phyloP scores from a whole-genome alignment of 2,329 filamentous ascomycete genomes.

The Diaporthe vaccinii region DNA sequence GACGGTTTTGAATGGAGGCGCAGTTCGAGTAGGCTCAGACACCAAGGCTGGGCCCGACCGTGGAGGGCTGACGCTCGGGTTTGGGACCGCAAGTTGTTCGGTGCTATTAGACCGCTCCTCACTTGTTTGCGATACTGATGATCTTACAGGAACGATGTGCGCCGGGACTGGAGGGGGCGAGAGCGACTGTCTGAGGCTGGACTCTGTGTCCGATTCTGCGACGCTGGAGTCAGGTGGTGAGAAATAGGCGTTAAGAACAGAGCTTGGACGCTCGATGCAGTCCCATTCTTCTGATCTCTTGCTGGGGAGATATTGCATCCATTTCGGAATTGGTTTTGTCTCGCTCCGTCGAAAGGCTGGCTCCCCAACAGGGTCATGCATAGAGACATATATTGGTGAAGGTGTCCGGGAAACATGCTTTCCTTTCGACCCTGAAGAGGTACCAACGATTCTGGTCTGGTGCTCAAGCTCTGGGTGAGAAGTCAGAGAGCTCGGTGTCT shows the following conservation, averaged over 20 bases:
- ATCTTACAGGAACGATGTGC: conserved; percentile 2
- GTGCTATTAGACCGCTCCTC: background rate
- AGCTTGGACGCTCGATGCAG: conserved; percentile 14
- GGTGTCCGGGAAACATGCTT: background rate
- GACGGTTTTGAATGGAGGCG: background rate
- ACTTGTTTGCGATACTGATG: background rate
- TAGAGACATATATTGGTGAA: conserved; percentile 63
- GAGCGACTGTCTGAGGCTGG: background rate
- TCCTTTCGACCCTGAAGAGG: too few species aligned
- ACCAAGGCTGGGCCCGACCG: background rate
- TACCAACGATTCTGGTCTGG: background rate
- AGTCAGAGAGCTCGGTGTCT: background rate
- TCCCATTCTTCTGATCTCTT: conserved; percentile 26
- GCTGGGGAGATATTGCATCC: conserved; percentile 55
- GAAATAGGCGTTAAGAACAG: conserved; percentile 38
- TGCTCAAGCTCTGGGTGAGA: background rate
- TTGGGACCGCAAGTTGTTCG: background rate
- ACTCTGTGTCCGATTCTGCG: background rate
- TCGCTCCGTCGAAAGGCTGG: conserved; percentile 62
- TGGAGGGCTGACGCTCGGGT: background rate
- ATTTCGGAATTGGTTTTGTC: conserved; percentile 65
- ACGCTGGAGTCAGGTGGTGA: conserved; percentile 10
- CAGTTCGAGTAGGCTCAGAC: background rate
- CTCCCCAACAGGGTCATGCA: conserved; percentile 62
- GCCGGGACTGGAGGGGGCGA: conserved; percentile 30